A percentile compares a stretch with the other conserved stretches of the same genome.
phyloP scores from a whole-genome alignment of 1,284 basidiomycete genomes.

The Meripilus lineatus region DNA sequence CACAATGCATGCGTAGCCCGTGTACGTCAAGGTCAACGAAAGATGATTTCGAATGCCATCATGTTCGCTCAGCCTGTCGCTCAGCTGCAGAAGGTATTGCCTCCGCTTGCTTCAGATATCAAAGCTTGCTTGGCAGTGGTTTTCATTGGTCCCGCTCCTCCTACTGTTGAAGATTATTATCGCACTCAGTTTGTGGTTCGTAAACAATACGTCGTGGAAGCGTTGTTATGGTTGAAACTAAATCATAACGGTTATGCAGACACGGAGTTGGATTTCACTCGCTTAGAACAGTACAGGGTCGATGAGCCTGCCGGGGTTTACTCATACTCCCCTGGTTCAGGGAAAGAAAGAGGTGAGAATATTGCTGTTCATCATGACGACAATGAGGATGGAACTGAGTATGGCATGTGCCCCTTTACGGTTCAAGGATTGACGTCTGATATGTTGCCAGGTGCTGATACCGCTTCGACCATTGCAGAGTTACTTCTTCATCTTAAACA shows the following conservation, averaged over 20 bases:
- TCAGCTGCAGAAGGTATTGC: conserved; percentile 29
- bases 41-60: conserved; percentile 34
- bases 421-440: conserved; percentile 29
- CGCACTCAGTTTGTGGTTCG: conserved; percentile 33
- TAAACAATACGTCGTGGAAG: conserved; percentile 22
- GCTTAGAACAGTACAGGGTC: conserved; percentile 28
- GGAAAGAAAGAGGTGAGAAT: conserved; percentile 18
- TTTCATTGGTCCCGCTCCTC: conserved; percentile 28
- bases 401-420: conserved; percentile 31
- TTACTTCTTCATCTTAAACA: conserved; percentile 18
- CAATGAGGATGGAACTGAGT: conserved; percentile 25
- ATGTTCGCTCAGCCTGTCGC: conserved; percentile 28
- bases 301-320: conserved; percentile 25
- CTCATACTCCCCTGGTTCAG: conserved; percentile 17
- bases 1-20: conserved; percentile 27
- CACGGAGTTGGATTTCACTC: conserved; percentile 29
- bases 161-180: too few species aligned
- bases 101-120: conserved; percentile 30
- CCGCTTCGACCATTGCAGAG: conserved; percentile 5
- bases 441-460: neutral
- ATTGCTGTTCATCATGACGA: conserved; percentile 23
- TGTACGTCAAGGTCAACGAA: conserved; percentile 26
- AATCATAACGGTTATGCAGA: conserved; percentile 35
- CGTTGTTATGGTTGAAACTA: conserved; percentile 33
- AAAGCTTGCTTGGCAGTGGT: too few species aligned